phyloP scores from a whole-genome alignment of 768 basidiomycete genomes.

The Mrakia gelida region DNA sequence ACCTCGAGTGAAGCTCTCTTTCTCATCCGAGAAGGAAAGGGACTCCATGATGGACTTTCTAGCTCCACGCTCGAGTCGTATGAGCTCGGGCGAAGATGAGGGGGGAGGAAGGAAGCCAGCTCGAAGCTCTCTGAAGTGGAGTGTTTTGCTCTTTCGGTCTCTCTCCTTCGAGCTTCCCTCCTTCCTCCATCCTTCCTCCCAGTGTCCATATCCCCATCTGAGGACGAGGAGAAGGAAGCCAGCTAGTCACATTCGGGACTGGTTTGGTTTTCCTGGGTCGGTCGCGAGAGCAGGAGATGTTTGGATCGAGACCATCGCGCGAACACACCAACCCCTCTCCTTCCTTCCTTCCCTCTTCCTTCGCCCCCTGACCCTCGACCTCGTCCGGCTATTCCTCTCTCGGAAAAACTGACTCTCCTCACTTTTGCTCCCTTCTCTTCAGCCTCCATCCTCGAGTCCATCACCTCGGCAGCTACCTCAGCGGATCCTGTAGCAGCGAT shows the following conservation, averaged over 20 bases:
- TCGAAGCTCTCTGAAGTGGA: background rate
- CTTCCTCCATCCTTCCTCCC: background rate
- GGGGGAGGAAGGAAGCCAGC: background rate
- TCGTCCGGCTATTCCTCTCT: background rate
- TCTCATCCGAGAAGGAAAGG: too few relatives aligned
- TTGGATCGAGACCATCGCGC: background rate
- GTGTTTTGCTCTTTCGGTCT: slow-evolving; percentile 13
- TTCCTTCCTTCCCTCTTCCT: slow-evolving; percentile 5
- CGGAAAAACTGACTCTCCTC: background rate
- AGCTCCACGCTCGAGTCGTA: too few relatives aligned
- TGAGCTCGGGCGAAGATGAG: too few relatives aligned
- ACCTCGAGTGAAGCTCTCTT: too few relatives aligned
- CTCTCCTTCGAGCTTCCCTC: slow-evolving; percentile 11
- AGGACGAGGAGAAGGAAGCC: background rate
- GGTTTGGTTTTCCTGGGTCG: background rate
- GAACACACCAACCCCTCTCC: background rate
- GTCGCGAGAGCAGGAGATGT: background rate
- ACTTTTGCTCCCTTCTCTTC: background rate
- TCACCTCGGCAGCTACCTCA: background rate
- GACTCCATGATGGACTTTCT: too few relatives aligned
- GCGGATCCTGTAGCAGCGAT: background rate
- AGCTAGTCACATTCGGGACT: background rate
- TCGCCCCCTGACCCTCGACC: background rate
- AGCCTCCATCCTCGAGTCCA: background rate
- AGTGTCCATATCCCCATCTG: too few relatives aligned